Evolutionary conservation across 2,329 filamentous ascomycete genomes (phyloP).

Genomic region (Truncatella angustata): DNA sequence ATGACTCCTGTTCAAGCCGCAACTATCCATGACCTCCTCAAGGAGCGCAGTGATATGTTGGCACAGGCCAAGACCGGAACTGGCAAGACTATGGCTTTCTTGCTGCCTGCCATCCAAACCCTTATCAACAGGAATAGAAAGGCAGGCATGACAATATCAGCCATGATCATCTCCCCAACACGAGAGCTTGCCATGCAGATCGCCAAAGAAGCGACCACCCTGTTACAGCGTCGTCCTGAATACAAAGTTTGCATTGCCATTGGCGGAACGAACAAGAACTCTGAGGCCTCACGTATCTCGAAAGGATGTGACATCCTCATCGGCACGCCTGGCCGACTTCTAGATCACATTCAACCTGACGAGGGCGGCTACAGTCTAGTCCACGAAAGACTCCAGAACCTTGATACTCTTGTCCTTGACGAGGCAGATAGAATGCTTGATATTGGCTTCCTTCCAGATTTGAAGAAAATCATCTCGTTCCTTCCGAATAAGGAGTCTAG

Average conservation of each 20-base stretch:
- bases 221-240: slow-evolving; percentile 69
- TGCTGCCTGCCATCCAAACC: slow-evolving; percentile 78
- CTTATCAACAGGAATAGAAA: slow-evolving; percentile 51
- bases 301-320: slow-evolving; percentile 76
- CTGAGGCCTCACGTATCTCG: slow-evolving; percentile 69
- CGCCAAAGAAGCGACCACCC: slow-evolving; percentile 65
- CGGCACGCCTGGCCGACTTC: slow-evolving; percentile 74
- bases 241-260: slow-evolving; percentile 79
- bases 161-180: slow-evolving; percentile 68
- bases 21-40: slow-evolving; percentile 46
- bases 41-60: slow-evolving; percentile 51
- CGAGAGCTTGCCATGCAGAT: slow-evolving; percentile 71
- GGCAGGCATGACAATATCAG: slow-evolving; percentile 44
- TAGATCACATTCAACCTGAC: slow-evolving; percentile 76
- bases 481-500: slow-evolving; percentile 62
- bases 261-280: slow-evolving; percentile 73
- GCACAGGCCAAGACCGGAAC: slow-evolving; percentile 87
- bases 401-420: slow-evolving; percentile 80
- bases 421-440: slow-evolving; percentile 82
- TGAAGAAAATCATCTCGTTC: slow-evolving; percentile 73
- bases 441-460: slow-evolving; percentile 77
- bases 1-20: slow-evolving; percentile 57
- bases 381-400: slow-evolving; percentile 60
- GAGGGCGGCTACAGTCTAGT: slow-evolving; percentile 55
- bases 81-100: slow-evolving; percentile 81